These are phyloP conservation scores for Oryza punctata DNA, from an alignment of 176 grass and related monocot genomes.

Conservation along the genomic window DNA sequence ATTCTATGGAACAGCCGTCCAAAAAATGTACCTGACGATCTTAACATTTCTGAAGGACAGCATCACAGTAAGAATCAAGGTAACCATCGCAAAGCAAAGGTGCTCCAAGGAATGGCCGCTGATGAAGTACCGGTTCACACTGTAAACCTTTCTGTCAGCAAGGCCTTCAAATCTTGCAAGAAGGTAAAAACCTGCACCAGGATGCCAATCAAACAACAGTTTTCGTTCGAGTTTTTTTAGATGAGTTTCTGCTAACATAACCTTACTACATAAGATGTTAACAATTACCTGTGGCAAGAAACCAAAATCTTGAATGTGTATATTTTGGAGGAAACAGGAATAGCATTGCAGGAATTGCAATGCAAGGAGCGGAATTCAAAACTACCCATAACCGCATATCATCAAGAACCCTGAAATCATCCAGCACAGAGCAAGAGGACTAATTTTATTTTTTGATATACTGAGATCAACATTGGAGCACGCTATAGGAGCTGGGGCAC, in stretches of 20 bases:
- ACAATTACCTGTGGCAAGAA: conserved; percentile 82
- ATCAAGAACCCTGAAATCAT: conserved; percentile 82
- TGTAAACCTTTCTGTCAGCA: conserved; percentile 91
- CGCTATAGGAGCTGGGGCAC: not conserved
- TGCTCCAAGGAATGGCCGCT: conserved; percentile 98
- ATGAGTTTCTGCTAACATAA: not conserved
- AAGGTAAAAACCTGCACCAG: conserved; percentile 77
- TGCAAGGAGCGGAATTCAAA: conserved; percentile 74
- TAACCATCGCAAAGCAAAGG: conserved; percentile 82
- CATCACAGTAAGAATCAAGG: conserved; percentile 85
- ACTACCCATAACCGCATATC: conserved; percentile 92
- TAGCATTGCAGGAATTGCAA: conserved; percentile 83
- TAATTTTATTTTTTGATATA: conserved; percentile 27
- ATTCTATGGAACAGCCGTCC: conserved; percentile 11
- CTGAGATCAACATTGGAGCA: conserved; percentile 28
- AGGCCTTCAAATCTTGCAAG: conserved; percentile 87
- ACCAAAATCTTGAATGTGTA: conserved; percentile 97
- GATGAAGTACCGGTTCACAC: conserved; percentile 80
- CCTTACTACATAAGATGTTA: conserved; percentile 12
- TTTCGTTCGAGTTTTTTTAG: not conserved
- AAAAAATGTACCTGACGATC: conserved; percentile 73
- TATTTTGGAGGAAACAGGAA: conserved; percentile 94
- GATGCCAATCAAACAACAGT: conserved; percentile 28
- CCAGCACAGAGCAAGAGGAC: conserved; percentile 34
- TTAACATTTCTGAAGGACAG: conserved; percentile 91